phyloP scores from a whole-genome alignment of 495 filamentous ascomycete species.

The Aspergillus biplanus region DNA sequence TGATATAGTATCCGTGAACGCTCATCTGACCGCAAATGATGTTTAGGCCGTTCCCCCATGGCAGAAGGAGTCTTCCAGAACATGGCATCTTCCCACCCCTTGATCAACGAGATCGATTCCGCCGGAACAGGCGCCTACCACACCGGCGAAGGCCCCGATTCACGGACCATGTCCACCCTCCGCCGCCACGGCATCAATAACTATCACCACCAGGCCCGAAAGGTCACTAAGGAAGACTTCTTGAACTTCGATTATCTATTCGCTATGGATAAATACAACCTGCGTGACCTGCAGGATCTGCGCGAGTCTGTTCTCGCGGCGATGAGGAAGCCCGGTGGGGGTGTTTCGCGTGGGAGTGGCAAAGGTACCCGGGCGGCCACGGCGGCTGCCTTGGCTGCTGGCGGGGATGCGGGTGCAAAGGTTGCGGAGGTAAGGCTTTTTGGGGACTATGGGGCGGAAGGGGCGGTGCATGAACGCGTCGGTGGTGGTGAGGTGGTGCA shows the following conservation, averaged over 20 bases:
- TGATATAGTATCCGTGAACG: background rate
- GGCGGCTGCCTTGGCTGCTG: conserved; percentile 33
- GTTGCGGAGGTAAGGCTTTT: conserved; percentile 73
- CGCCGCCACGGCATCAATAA: conserved; percentile 70
- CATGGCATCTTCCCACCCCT: conserved; percentile 59
- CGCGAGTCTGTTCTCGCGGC: conserved; percentile 53
- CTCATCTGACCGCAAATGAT: background rate
- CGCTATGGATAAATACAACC: conserved; percentile 90
- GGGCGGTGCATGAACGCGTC: conserved; percentile 71
- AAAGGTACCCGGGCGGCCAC: conserved; percentile 33
- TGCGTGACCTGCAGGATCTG: conserved; percentile 66
- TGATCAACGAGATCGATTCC: conserved; percentile 77
- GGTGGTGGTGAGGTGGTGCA: conserved; percentile 74
- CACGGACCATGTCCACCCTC: conserved; percentile 83
- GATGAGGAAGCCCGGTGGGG: conserved; percentile 42
- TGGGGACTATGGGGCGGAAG: conserved; percentile 74
- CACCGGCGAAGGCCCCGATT: conserved; percentile 70
- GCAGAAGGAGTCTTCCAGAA: conserved; percentile 89
- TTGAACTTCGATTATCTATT: conserved; percentile 87
- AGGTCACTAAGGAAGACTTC: conserved; percentile 74
- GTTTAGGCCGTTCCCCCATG: conserved; percentile 77
- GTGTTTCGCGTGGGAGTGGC: conserved; percentile 28
- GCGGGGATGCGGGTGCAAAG: conserved; percentile 36
- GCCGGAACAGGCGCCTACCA: conserved; percentile 91
- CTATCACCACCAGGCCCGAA: conserved; percentile 78